Conservation (phyloP, 2,329 filamentous ascomycete genomes). For the Didymella arachidicola region DNA sequence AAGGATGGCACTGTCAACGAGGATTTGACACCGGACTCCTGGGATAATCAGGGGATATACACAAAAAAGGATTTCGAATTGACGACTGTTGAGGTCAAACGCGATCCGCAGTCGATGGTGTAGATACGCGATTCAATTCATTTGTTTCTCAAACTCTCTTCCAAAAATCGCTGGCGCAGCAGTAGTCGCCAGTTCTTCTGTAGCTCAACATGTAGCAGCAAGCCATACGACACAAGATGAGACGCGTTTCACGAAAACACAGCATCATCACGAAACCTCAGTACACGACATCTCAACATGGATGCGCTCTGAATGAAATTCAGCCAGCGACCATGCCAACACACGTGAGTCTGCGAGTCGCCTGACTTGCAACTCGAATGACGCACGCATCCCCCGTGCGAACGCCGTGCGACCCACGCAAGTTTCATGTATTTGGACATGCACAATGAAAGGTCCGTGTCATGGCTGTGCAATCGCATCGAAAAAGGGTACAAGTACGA, state of each 20-base stretch:
- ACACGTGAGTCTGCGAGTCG: not conserved
- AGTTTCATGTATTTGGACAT: conserved; percentile 3
- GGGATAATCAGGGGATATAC: conserved; percentile 38
- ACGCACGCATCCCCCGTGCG: not conserved
- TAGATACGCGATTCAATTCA: conserved; percentile 14
- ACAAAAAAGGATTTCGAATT: conserved; percentile 38
- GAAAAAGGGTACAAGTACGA: not conserved
- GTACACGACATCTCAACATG: not conserved
- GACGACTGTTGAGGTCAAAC: conserved; percentile 28
- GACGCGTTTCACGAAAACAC: not conserved
- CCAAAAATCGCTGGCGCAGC: not conserved
- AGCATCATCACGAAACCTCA: conserved; percentile 7
- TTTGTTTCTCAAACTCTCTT: not conserved
- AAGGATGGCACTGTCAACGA: conserved; percentile 25
- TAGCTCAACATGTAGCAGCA: not conserved
- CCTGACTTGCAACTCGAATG: not conserved
- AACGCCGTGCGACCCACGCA: not conserved
- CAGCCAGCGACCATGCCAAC: not conserved
- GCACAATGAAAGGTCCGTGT: not conserved
- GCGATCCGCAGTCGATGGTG: conserved; percentile 17
- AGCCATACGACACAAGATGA: not conserved
- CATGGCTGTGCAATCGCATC: not conserved
- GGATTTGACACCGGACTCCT: conserved; percentile 27
- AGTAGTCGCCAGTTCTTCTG: not conserved
- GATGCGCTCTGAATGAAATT: not conserved